Base-by-base conservation (phyloP, 2,329 filamentous ascomycete genomes). In the Penicillium thymicola region DNA sequence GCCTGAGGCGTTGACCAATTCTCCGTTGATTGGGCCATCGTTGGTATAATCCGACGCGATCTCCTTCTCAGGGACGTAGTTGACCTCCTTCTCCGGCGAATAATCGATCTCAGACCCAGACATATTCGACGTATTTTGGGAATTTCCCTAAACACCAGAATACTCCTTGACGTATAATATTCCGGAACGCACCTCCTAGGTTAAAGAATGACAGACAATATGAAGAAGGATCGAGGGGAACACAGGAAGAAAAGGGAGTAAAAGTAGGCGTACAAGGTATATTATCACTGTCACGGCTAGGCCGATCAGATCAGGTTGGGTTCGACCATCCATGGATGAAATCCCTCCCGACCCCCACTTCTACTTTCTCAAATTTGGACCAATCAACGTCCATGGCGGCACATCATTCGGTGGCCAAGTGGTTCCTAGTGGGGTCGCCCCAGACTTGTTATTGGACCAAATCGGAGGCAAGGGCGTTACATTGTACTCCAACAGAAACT, bases 1-100 rank as follows among this genome's bases (percentile, higher is more conserved):
- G 6, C 85, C 85, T 2, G 85, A 85, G 1, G 83, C 84, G 65
- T 88, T 88, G 67, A 88, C 69, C n/a, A 78, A 66, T 32, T 78
- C 71, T 11, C 79, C 63, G n/a, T 52, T 48, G 1, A 43, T 18
- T 13, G 48, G 54, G 13, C 41, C 54, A 46, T 55, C 54, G 9
- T 40, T 4, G 23, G 11, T 65, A 58, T 65, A 59, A 36, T 70
- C 69, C 42, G 72, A 67, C 4, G 57, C 47, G 13, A 62, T 43
- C 46, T 72, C 68, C 55, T 72, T 71, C 42, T 72, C 66, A 23
- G 62, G 50, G 18, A 46, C 18, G 10, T 59, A 36, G 23, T 21
- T 5, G 36, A 23, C 21, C 18, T 47, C 34, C 34, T 53, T 53
- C 32, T 53, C 34, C 25, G 40, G 36, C 5, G 23, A 44, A 34